A percentile compares a stretch with the other conserved stretches of the same genome.
These are phyloP conservation scores for Biscogniauxia marginata DNA, from an alignment of 2,329 filamentous ascomycete species.

Conservation along the genomic window DNA sequence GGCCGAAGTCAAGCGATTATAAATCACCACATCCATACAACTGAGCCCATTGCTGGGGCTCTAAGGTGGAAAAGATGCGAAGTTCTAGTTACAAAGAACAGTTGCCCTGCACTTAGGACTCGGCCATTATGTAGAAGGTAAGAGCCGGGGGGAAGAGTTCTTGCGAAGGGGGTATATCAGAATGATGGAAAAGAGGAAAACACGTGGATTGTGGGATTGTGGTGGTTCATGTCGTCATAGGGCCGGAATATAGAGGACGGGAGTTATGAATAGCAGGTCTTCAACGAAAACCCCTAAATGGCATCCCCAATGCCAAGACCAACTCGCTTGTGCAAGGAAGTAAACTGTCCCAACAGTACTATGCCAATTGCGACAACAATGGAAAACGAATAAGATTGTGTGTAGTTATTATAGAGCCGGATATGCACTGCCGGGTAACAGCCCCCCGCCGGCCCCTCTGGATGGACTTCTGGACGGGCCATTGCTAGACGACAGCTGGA, in stretches of 20 bases:
- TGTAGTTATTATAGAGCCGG: constrained; percentile 38
- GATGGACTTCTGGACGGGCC: constrained; percentile 21
- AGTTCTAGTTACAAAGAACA: neutral
- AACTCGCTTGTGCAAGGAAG: neutral
- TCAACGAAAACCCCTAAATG: neutral
- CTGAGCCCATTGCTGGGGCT: neutral
- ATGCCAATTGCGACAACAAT: neutral
- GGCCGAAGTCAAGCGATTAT: neutral
- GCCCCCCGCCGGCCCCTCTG: constrained; percentile 37
- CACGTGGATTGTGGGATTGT: neutral
- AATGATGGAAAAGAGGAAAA: neutral
- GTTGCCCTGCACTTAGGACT: neutral
- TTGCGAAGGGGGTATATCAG: neutral
- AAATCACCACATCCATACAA: neutral
- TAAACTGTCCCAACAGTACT: neutral
- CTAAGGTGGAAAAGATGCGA: neutral
- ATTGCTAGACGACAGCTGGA: constrained; percentile 61
- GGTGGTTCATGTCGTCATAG: neutral
- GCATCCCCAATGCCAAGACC: neutral
- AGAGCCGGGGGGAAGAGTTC: neutral
- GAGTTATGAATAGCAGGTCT: neutral
- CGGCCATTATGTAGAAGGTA: neutral
- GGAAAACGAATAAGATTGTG: constrained; percentile 3
- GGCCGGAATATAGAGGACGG: neutral
- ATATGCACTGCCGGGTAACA: constrained; percentile 56